Evolutionary conservation across 768 basidiomycete genomes (phyloP).

Genomic region (Chiua virens): DNA sequence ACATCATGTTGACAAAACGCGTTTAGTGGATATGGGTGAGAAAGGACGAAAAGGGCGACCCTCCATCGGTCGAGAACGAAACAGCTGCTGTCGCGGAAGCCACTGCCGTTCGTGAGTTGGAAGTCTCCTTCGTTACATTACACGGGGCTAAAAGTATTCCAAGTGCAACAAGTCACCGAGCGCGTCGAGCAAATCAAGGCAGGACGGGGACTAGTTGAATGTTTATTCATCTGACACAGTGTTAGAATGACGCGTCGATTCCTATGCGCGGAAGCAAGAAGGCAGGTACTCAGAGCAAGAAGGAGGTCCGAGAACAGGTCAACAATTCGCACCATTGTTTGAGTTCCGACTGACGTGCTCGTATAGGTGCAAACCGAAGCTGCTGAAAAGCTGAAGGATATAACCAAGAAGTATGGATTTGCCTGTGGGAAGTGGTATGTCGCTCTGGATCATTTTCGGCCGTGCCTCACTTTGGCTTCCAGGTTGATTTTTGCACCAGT

Average conservation of each 20-base stretch:
- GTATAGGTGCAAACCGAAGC: constrained; percentile 60
- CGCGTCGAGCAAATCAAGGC: constrained; percentile 65
- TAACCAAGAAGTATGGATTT: constrained; percentile 53
- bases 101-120: constrained; percentile 39
- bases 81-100: constrained; percentile 48
- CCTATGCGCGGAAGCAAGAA: constrained; percentile 70
- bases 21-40: constrained; percentile 69
- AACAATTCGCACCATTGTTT: not conserved
- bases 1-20: not conserved
- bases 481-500: constrained; percentile 69
- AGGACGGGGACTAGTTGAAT: not conserved
- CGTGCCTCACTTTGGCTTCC: not conserved
- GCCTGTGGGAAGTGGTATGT: constrained; percentile 68
- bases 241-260: constrained; percentile 62
- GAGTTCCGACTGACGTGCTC: not conserved
- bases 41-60: constrained; percentile 9
- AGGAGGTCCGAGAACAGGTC: constrained; percentile 71
- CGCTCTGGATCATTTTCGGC: not conserved
- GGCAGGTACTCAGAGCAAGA: constrained; percentile 70
- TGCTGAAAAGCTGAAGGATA: constrained; percentile 54
- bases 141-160: not conserved
- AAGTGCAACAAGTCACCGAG: constrained; percentile 59
- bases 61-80: constrained; percentile 7
- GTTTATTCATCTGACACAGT: constrained; percentile 1
- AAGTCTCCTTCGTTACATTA: not conserved